Evolutionary conservation across 176 grass and related monocot genomes (phyloP), one percentile per base, ranked within the genome.

Genomic region (Oryza longistaminata): DNA sequence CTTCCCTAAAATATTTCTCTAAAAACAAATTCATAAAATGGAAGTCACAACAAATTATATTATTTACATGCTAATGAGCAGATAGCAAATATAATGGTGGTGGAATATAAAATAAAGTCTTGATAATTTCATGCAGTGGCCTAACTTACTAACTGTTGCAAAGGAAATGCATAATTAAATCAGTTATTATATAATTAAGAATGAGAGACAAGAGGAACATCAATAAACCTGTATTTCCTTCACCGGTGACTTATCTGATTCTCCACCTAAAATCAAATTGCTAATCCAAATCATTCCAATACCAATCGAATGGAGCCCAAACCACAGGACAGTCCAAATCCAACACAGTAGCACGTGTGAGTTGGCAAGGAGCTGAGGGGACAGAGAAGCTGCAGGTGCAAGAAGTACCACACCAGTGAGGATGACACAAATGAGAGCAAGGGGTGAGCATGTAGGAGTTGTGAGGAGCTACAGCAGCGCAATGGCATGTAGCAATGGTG

Each of bases 191-290:
- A 86, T 5, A 7, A 48, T 16, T 25, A 77, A 73, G 7, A 62
- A 73, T 68, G 7, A 35, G 74, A 34, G 48, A 62, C 16, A 25
- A 60, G 58, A 73, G 74, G 66, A 73, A 66, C 19, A 82, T 13
- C 1, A 7, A 46, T 9, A 55, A 74, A 90, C 88, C 88, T 90
- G 88, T 31, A 31, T 14, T 79, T 87, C 88, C 11, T 74, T 83
- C 64, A 40, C 48, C 64, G 29, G 76, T 11, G 75, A 64, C 24
- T 86, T 90, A 14, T 50, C 42, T 9, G 33, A 11, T 83, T 70
- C 64, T 61, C 34, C 68, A 42, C 84, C 84, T 87, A 79, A 55
- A 90, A 75, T 61, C 21, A 81, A 50, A 50, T 50, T 50, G 13
- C 3, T 14, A 50, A 16, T 50, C 48, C 48, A 50, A 50, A 50